Evolutionary conservation across 2,329 filamentous ascomycete genomes (phyloP).

Genomic region (Pseudogymnoascus destructans): DNA sequence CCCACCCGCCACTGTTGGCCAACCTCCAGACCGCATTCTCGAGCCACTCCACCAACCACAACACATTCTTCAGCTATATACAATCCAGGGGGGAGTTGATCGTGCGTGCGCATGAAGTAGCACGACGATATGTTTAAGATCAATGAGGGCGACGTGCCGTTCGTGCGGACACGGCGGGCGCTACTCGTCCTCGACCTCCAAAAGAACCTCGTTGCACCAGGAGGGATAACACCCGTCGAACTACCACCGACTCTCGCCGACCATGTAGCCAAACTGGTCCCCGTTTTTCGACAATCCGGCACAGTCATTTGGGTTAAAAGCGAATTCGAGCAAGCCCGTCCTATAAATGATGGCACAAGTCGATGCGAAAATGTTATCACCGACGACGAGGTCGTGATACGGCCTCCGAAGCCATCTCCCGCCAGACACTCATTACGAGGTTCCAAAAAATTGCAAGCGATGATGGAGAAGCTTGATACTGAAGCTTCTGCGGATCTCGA

Average conservation of each 20-base stretch:
- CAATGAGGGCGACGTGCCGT: conserved; percentile 41
- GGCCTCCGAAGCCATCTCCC: background rate
- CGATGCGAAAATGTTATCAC: conserved; percentile 25
- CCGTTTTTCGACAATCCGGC: conserved; percentile 58
- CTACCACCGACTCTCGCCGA: conserved; percentile 53
- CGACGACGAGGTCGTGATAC: conserved; percentile 18
- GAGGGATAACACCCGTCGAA: conserved; percentile 53
- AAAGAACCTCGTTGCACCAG: conserved; percentile 67
- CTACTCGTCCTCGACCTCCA: conserved; percentile 79
- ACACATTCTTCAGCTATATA: background rate
- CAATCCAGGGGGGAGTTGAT: background rate
- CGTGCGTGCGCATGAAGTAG: background rate
- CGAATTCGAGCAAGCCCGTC: conserved; percentile 51
- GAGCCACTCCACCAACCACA: background rate
- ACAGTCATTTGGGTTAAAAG: conserved; percentile 78
- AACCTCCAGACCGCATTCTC: background rate
- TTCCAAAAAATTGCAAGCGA: background rate
- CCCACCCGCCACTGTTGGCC: background rate
- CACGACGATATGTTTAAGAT: conserved; percentile 38
- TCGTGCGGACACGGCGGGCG: conserved; percentile 49
- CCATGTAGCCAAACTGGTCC: conserved; percentile 51
- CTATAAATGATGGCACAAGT: conserved; percentile 36
- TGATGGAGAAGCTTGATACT: background rate
- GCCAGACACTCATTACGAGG: background rate
- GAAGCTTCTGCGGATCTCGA: background rate